Evolutionary conservation across 2,329 filamentous ascomycete genomes (phyloP), one percentile per base, ranked within the genome.

Genomic region (Fusarium abutilonis): DNA sequence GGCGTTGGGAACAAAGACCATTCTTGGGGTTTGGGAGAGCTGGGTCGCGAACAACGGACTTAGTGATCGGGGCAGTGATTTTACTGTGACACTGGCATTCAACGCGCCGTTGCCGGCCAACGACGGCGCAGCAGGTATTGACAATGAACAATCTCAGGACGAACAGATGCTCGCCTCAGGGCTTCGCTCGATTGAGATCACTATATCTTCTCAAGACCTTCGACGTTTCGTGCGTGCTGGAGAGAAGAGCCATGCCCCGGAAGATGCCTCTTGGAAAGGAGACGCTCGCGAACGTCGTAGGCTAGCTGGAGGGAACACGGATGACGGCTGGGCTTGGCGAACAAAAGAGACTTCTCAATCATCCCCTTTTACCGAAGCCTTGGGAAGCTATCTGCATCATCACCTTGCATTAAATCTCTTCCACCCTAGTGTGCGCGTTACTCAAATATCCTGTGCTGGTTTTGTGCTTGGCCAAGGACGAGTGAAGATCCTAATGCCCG

Each of bases 371-470:
- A 80, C 78, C 0, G 76, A 82, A 39, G 83, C 83, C 0, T 65
- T 87, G 15, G 79, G 77, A 0, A 68, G 68, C 6, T 86, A 87
- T 52, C 57, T 86, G 7, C 72, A 79, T 51, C 74, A 79, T n/a
- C 83, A 86, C 57, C 74, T 86, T 6, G 83, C 80, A 0, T 71
- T 87, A 13, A 77, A 86, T 64, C 64, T 87, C 61, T 83, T 83
- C 52, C 83, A 86, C 62, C 81, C 84, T 0, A 76, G 79, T n/a
- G 83, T 86, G 4, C 74, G 78, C 2, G 72, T 87, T 21, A 75
- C 75, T 11, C 83, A 84, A 60, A 77, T 87, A 26, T 83, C 82
- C 0, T 86, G 83, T 56, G 81, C 80, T 1, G 83, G 83, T 0
- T 87, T 87, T 52, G 80, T 82, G 34, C 72, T 86, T 10, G 81